Base-by-base conservation (phyloP, 192 early-diverging fungal genomes). In the Coemansia sp. region DNA sequence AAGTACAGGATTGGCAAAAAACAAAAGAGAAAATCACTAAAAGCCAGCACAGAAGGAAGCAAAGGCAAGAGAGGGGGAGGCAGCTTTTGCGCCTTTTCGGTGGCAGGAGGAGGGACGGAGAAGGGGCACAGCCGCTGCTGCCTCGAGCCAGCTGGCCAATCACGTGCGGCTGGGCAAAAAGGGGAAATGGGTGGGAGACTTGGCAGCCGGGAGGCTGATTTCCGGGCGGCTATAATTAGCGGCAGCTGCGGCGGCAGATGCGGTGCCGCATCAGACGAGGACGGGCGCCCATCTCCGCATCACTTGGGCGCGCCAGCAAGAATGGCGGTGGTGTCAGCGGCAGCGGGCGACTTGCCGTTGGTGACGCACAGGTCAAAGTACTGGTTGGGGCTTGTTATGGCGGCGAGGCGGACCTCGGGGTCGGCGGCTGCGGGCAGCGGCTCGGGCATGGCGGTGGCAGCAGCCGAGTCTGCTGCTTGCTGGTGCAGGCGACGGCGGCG, bases 381-480 rank as follows among this genome's bases (percentile, higher is more conserved):
- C 68, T 91, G 88, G 77, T 98, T 98, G 10, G 95, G 95, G 78
- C 96, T 93, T 50, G 85, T 83, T 51, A 98, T 86, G n/a, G 85
- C 57, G 25, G 86, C 86, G 10, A 88, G 62, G 3, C 40, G 54
- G 10, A 55, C n/a, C 13, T 45, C 63, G 34, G 48, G 13, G 26
- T 42, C 51, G 21, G 21, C 25, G 19, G 41, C 41, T 26, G 54
- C 41, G n/a, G n/a, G n/a, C n/a, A n/a, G n/a, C n/a, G 95, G 95
- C 77, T 94, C 92, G 53, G 85, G 81, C 48, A 98, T 87, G n/a
- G 84, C 58, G 27, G 86, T 86, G 8, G 86, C 61, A 1, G 37
- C 43, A 3, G 49, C 10, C 5, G 26, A 51, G 26, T 30, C 9
- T 21, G 22, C 45, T 11, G 11, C 14, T 7, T 19, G 41, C 41